Evolutionary conservation across 2,329 filamentous ascomycete species (phyloP), one percentile per base, ranked within the genome.

Genomic region (Coleophoma eucalyptorum): DNA sequence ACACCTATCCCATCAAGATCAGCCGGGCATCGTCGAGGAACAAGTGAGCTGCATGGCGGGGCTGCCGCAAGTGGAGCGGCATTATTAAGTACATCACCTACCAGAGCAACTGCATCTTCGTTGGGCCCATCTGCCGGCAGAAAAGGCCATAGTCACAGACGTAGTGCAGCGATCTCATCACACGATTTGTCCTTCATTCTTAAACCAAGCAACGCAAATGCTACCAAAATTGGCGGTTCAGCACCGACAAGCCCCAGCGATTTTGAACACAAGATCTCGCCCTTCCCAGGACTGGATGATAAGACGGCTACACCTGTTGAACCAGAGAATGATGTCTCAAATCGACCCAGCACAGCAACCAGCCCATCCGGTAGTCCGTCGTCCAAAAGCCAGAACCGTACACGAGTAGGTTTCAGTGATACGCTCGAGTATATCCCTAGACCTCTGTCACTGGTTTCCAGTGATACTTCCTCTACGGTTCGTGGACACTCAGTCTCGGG

Each of bases 31-130:
- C 80, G 86, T 61, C 81, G 92, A 62, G 88, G 88, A 49, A 87
- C 84, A 26, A 96, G 91, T 65, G 91, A 96, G 66, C 91, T 95
- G 62, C 88, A 95, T 43, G 90, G 90, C 35, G 89, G 87, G 7
- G 87, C 86, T 59, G 71, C 71, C 41, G 70, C 73, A 61, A 57
- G 68, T 60, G 72, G 74, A 61, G 63, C 69, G 20, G 50, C 46
- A 16, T 43, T 58, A 26, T 44, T 53, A 11, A 49, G 34, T 20
- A 47, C 48, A n/a, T 48, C 26, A 20, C 40, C 16, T 43, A 70
- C 79, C 58, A 44, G 31, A 32, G 12, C 20, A 12, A 26, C 21
- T 31, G 42, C 74, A 15, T 16, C 45, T 46, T 7, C 49, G n/a
- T 41, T 54, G 46, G 19, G 42, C 26, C 42, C 42, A 44, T 44